Conservation (phyloP, 2,329 filamentous ascomycete genomes). For the Zarea fungicola region DNA sequence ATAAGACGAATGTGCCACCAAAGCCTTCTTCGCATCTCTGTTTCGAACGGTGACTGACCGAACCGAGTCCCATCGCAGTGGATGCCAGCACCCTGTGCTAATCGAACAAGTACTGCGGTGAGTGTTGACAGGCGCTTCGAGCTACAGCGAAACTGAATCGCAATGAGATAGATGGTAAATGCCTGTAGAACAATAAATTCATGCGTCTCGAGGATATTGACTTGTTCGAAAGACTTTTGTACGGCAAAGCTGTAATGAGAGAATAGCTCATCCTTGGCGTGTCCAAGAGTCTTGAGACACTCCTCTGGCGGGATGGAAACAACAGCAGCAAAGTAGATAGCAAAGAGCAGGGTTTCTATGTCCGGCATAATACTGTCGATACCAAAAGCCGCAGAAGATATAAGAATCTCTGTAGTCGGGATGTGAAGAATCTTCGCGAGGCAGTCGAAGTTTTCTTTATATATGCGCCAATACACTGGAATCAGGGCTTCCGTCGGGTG, state of each 20-base stretch:
- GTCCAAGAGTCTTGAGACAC: neutral
- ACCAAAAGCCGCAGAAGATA: neutral
- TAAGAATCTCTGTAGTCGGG: neutral
- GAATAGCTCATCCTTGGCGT: neutral
- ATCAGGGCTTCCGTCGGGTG: neutral
- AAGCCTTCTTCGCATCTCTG: neutral
- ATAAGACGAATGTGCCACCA: neutral
- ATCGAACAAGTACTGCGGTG: neutral
- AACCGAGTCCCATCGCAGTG: neutral
- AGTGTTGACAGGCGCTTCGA: neutral
- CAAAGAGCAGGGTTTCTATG: neutral
- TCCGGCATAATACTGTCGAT: neutral
- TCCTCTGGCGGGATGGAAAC: neutral
- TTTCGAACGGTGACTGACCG: neutral
- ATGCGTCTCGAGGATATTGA: neutral
- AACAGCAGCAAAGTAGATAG: neutral
- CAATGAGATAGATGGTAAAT: neutral
- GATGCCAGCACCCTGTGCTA: neutral
- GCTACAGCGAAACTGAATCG: neutral
- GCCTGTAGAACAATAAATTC: neutral
- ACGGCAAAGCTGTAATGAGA: neutral
- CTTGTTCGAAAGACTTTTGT: neutral
- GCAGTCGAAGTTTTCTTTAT: neutral
- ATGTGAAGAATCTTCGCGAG: neutral
- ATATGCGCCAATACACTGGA: neutral